Evolutionary conservation across 2,329 filamentous ascomycete genomes (phyloP), one percentile per base, ranked within the genome.

Genomic region (Cladobotryum protrusum): DNA sequence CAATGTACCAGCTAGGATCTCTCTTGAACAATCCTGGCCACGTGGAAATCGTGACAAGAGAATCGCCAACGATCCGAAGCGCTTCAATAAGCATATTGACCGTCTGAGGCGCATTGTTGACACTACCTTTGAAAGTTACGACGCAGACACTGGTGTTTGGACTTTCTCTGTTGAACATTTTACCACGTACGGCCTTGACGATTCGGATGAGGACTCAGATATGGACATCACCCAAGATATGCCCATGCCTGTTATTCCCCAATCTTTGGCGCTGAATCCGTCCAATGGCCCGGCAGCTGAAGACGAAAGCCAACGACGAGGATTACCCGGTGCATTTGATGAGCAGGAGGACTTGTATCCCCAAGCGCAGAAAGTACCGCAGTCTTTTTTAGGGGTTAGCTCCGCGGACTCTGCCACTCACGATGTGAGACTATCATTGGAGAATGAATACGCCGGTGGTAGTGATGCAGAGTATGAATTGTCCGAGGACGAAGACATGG

Each of bases 151-250:
- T 47, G 93, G 92, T 47, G 79, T 87, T 43, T 99, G 95, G 95
- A 81, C 81, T 13, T 99, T 99, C 72, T 83, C 76, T 9, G 93
- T 99, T n/a, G 84, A 92, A 61, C 93, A 99, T 67, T 99, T 95
- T 67, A 97, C 92, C 1, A 96, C 90, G 1, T 99, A 99, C 63
- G 91, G 87, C 37, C 77, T 97, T 48, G 86, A 92, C 56, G 89
- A 87, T 37, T 81, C 84, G 47, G 87, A 90, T 41, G 85, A 89
- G 24, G 85, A 87, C 45, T 82, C 81, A 7, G 77, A 85, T 43
- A 75, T 75, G 7, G 81, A 58, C 11, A 54, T 49, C 13, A 81
- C 59, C 55, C 56, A 34, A 54, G 61, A n/a, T 34, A 53, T 29
- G 36, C 52, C 44, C 34, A 33, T 43, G 29, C 32, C 52, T 49